phyloP scores from a whole-genome alignment of 441 rosid species.

The Gossypium laxum region DNA sequence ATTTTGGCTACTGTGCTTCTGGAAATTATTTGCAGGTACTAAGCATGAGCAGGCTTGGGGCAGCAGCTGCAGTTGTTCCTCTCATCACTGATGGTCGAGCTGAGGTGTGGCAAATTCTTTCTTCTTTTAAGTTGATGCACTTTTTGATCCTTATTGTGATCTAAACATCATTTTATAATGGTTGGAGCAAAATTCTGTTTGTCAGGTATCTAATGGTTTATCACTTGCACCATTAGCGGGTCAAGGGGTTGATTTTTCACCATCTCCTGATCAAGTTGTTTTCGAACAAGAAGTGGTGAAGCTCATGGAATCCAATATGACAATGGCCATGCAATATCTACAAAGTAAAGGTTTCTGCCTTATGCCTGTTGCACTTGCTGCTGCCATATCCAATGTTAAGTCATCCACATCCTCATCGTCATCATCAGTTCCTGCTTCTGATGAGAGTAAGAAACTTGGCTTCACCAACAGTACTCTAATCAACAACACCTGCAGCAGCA shows the following conservation, averaged over 20 bases:
- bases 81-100: slow-evolving; percentile 31
- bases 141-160: background rate
- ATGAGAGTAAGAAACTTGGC: slow-evolving; percentile 7
- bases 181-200: slow-evolving; percentile 1
- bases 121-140: background rate
- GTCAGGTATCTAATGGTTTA: slow-evolving; percentile 7
- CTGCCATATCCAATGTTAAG: slow-evolving; percentile 33
- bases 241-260: slow-evolving; percentile 19
- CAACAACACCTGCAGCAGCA: background rate
- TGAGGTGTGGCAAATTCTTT: slow-evolving; percentile 24
- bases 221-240: slow-evolving; percentile 4
- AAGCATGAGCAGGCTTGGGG: slow-evolving; percentile 54
- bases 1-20: background rate
- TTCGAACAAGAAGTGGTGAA: slow-evolving; percentile 41
- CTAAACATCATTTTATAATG: background rate
- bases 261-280: slow-evolving; percentile 30
- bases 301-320: slow-evolving; percentile 43
- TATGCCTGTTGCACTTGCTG: slow-evolving; percentile 42
- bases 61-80: slow-evolving; percentile 44
- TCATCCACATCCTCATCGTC: background rate
- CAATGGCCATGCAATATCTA: slow-evolving; percentile 42
- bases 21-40: slow-evolving; percentile 32
- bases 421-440: slow-evolving; percentile 6
- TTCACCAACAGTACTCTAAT: slow-evolving; percentile 7
- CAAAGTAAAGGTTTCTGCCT: slow-evolving; percentile 53